These are phyloP conservation scores for Rhodotorula glutinis DNA, from an alignment of 1,284 basidiomycete species.

Conservation along the genomic window DNA sequence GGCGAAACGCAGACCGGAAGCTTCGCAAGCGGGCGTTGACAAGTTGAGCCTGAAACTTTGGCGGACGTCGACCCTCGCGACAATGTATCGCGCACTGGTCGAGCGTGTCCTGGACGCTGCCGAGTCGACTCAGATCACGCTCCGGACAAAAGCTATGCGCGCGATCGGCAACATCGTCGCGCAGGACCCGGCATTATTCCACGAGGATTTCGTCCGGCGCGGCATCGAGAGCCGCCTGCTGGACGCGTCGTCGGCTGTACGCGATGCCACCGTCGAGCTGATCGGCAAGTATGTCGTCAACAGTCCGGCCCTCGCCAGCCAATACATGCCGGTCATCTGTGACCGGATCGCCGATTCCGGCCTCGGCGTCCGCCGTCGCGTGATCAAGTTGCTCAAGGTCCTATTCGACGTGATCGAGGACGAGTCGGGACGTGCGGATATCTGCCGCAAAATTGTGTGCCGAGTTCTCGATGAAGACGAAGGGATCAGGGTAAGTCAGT, in stretches of 20 bases:
- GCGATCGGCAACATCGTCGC: conserved; percentile 80
- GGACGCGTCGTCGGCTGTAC: conserved; percentile 86
- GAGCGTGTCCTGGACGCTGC: conserved; percentile 70
- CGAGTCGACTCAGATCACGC: conserved; percentile 75
- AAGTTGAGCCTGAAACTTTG: conserved; percentile 69
- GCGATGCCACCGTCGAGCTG: conserved; percentile 91
- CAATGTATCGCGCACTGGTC: conserved; percentile 74
- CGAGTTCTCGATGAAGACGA: conserved; percentile 90
- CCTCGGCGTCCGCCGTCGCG: conserved; percentile 85
- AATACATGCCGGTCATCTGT: conserved; percentile 81
- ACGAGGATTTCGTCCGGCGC: conserved; percentile 49
- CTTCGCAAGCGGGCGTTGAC: conserved; percentile 61
- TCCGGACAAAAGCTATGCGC: conserved; percentile 83
- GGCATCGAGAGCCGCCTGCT: conserved; percentile 84
- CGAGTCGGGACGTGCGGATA: conserved; percentile 65
- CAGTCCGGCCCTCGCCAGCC: conserved; percentile 72
- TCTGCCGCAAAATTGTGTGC: conserved; percentile 75
- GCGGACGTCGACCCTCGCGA: conserved; percentile 66
- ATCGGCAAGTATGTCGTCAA: conserved; percentile 93
- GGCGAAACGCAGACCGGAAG: not conserved
- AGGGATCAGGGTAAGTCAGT: conserved; percentile 62
- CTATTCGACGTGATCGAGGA: conserved; percentile 67
- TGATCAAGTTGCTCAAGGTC: conserved; percentile 84
- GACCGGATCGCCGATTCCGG: conserved; percentile 89
- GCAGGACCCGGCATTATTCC: conserved; percentile 77